Evolutionary conservation across 139 green algal genomes (phyloP), one percentile per base, ranked within the genome.

Genomic region (Coelastrella sp.): DNA sequence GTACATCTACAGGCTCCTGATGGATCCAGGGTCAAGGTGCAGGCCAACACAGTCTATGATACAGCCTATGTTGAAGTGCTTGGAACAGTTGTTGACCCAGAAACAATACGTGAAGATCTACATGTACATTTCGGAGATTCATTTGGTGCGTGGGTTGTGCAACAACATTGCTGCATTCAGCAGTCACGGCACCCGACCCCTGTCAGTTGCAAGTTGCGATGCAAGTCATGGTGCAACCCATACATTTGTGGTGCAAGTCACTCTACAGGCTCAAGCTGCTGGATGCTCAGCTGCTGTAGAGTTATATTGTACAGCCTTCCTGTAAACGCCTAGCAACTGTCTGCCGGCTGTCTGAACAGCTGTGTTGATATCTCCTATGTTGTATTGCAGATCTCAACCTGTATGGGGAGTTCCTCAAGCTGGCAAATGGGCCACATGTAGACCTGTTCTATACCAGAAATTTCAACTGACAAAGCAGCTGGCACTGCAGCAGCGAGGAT

Each of bases 361-460:
- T 57, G 73, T 22, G 73, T 1, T 35, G 20, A 24, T 60, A 35
- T 11, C 60, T 15, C 84, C 27, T 72, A 49, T 66, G 66, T 19
- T 58, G 19, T 82, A 15, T 7, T 82, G 63, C 94, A 97, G 95
- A 97, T 85, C 91, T 97, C 87, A 68, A 90, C 56, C 94, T 95
- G 24, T 96, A 97, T 90, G 95, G 96, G 82, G 93, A 97, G 87
- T 66, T 96, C 8, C 93, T 92, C 79, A 96, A 95, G 76, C 93
- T 97, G 8, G 74, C 84, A 22, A 95, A 96, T 87, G 87, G 79
- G 20, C 75, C 90, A 57, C 92, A 94, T 79, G 73, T 66, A 27
- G 63, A 68, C 20, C 84, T 97, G 11, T 97, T 97, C 75, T 84
- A 91, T 56, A 84, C 10, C 90, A 74, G 58, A 8, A 75, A 22